phyloP scores from a whole-genome alignment of 192 early-diverging fungal genomes.

The Endogone sp. region DNA sequence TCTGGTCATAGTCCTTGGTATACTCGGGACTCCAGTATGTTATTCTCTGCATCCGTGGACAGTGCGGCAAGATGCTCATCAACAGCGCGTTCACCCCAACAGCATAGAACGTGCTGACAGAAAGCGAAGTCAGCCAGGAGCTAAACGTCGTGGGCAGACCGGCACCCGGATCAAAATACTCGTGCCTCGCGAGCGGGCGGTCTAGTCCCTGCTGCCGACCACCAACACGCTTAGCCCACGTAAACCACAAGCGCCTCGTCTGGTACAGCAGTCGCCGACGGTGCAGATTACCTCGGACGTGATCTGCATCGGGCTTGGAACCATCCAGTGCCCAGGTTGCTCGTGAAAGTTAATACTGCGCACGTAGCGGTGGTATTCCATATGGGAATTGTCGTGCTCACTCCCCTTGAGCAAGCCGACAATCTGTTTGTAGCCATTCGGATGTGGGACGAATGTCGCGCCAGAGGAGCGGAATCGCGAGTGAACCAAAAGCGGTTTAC shows the following conservation, averaged over 20 bases:
- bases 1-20: background rate
- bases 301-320: background rate
- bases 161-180: background rate
- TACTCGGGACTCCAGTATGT: background rate
- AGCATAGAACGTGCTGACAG: background rate
- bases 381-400: background rate
- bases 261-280: background rate
- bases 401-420: background rate
- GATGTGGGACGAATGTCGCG: background rate
- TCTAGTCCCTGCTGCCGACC: background rate
- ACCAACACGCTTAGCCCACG: background rate
- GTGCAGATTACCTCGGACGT: background rate
- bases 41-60: background rate
- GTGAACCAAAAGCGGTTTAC: background rate
- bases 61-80: background rate
- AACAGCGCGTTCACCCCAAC: background rate
- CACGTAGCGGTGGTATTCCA: background rate
- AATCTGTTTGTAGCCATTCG: background rate
- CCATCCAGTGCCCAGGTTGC: background rate
- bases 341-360: background rate
- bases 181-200: background rate
- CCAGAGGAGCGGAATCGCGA: background rate
- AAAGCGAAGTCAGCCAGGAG: background rate
- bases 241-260: background rate
- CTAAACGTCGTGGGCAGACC: background rate